These are phyloP conservation scores for Boeremia exigua DNA, from an alignment of 2,329 filamentous ascomycete genomes.

Conservation along the genomic window DNA sequence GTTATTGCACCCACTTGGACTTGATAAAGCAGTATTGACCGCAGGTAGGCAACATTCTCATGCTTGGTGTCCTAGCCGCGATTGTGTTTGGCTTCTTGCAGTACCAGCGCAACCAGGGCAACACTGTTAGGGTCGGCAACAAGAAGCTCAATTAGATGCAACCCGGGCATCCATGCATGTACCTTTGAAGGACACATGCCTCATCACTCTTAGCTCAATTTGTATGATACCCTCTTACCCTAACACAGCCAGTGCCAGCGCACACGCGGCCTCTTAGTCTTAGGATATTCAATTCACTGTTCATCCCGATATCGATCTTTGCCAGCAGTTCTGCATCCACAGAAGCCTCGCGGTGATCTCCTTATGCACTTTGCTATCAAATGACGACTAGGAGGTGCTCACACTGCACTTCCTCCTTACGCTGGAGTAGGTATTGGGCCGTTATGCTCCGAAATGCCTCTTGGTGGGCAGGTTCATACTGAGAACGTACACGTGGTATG, in stretches of 20 bases:
- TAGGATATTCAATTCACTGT: no score
- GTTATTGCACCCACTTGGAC: slow-evolving; percentile 3
- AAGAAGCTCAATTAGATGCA: slow-evolving; percentile 45
- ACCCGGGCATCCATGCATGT: not conserved
- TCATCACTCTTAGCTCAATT: not conserved
- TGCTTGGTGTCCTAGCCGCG: slow-evolving; percentile 42
- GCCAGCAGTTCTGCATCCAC: no score
- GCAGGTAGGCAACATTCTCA: slow-evolving; percentile 40
- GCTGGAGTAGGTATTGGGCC: no score
- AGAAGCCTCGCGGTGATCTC: no score
- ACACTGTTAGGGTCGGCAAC: slow-evolving; percentile 43
- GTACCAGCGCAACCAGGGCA: slow-evolving; percentile 46
- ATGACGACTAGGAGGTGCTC: no score
- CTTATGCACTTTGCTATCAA: no score
- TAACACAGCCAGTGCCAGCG: no score
- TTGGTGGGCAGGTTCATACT: no score
- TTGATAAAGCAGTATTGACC: not conserved
- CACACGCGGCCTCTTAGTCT: not conserved
- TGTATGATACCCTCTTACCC: slow-evolving; percentile 9
- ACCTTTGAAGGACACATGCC: not conserved
- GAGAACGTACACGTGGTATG: no score
- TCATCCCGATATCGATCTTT: no score
- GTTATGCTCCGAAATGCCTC: no score
- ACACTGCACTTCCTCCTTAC: no score
- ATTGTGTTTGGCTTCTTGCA: slow-evolving; percentile 45